These are phyloP conservation scores for Clausena lansium DNA, from an alignment of 345 rosid species.

Conservation along the genomic window DNA sequence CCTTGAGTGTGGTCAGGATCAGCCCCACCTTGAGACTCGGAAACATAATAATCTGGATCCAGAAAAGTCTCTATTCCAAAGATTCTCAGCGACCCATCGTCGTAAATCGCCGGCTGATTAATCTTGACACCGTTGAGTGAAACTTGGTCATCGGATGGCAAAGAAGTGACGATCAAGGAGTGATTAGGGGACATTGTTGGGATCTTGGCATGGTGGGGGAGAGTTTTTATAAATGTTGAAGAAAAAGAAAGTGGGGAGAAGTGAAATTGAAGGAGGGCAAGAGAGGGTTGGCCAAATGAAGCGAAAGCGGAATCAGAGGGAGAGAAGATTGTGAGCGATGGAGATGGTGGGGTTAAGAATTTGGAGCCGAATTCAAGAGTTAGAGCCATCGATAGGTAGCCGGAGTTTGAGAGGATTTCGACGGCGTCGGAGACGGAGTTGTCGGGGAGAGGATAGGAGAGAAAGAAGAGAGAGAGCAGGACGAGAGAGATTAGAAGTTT, in stretches of 20 bases:
- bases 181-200: constrained; percentile 29
- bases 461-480: constrained; percentile 12
- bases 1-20: neutral
- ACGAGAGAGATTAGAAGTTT: constrained; percentile 12
- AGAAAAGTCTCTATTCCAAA: constrained; percentile 30
- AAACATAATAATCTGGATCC: constrained; percentile 15
- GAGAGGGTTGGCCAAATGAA: constrained; percentile 35
- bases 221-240: constrained; percentile 18
- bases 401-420: constrained; percentile 23
- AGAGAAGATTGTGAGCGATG: constrained; percentile 37
- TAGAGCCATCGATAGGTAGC: constrained; percentile 32
- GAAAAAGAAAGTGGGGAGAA: constrained; percentile 26
- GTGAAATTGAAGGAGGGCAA: constrained; percentile 35
- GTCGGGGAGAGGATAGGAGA: constrained; percentile 13
- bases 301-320: constrained; percentile 34
- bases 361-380: constrained; percentile 27
- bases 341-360: constrained; percentile 11
- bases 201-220: constrained; percentile 32
- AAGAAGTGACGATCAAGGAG: constrained; percentile 29
- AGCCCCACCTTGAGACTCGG: neutral
- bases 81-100: constrained; percentile 30
- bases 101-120: constrained; percentile 12
- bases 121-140: constrained; percentile 29
- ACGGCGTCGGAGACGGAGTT: constrained; percentile 19
- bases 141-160: neutral